Conservation (phyloP, 352 stramenopile genomes). For the Globisporangium splendens region DNA sequence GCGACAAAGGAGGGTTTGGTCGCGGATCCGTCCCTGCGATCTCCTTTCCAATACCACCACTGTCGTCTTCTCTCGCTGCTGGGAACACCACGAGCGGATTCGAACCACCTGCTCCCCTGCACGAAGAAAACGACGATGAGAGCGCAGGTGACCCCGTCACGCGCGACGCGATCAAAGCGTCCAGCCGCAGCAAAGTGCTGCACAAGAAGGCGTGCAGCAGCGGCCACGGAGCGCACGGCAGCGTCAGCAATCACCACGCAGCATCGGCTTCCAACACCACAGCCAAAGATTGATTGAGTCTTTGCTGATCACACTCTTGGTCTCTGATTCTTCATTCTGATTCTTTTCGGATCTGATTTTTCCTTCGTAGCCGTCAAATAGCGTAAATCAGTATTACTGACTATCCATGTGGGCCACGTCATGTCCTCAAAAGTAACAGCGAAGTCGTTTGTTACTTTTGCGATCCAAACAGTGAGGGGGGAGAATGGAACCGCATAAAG, state of each 20-base stretch:
- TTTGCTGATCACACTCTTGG: too few relatives aligned
- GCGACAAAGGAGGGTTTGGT: constrained; percentile 34
- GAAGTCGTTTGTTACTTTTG: too few relatives aligned
- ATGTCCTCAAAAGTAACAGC: too few relatives aligned
- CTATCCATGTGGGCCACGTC: background rate
- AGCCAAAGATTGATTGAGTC: too few relatives aligned
- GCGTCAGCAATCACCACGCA: background rate
- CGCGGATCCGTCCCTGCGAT: constrained; percentile 23
- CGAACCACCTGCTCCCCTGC: too few relatives aligned
- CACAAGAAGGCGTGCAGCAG: constrained; percentile 37
- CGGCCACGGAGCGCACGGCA: background rate
- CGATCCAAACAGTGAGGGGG: too few relatives aligned
- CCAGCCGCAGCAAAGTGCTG: constrained; percentile 52
- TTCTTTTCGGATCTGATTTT: background rate
- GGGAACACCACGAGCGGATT: background rate
- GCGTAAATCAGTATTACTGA: background rate
- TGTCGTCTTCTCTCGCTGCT: background rate
- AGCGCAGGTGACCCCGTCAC: constrained; percentile 57
- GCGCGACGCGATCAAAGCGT: constrained; percentile 62
- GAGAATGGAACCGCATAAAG: too few relatives aligned
- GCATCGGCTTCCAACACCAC: background rate
- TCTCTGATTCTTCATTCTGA: background rate
- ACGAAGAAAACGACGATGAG: too few relatives aligned
- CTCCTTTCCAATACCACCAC: background rate
- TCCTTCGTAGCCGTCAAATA: too few relatives aligned